Conservation (phyloP, 768 basidiomycete genomes). For the Cubamyces sp. region DNA sequence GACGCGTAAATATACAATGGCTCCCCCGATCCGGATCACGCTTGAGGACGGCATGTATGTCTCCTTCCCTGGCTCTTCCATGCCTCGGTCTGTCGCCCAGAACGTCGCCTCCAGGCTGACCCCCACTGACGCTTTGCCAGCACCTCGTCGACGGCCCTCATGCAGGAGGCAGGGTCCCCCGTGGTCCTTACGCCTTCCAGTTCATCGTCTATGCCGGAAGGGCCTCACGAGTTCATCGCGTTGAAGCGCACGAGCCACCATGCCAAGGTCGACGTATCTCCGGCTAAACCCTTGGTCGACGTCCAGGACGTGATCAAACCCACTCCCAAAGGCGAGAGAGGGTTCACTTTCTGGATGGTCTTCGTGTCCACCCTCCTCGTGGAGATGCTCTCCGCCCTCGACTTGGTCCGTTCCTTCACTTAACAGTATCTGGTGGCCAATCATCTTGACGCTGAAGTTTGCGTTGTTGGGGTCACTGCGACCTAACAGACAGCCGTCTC, state of each 20-base stretch:
- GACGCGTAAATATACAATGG: slow-evolving; percentile 10
- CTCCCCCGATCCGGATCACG: slow-evolving; percentile 11
- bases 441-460: background rate
- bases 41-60: slow-evolving; percentile 5
- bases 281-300: too few species aligned
- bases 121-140: background rate
- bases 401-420: slow-evolving; percentile 9
- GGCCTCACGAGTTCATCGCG: slow-evolving; percentile 3
- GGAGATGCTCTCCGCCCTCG: slow-evolving; percentile 23
- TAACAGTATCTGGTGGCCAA: too few species aligned
- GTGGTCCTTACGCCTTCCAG: background rate
- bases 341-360: slow-evolving; percentile 23
- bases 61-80: background rate
- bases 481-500: slow-evolving; percentile 23
- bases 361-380: slow-evolving; percentile 14
- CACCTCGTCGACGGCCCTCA: slow-evolving; percentile 8
- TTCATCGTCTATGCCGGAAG: background rate
- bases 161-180: slow-evolving; percentile 6
- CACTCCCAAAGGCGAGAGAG: slow-evolving; percentile 13
- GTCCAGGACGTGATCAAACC: background rate
- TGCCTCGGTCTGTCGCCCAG: background rate
- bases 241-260: background rate
- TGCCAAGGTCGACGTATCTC: too few species aligned
- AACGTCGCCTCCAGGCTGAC: background rate
- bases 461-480: background rate